phyloP scores from a whole-genome alignment of 208 protist genomes.

The Crithidia thermophila region DNA sequence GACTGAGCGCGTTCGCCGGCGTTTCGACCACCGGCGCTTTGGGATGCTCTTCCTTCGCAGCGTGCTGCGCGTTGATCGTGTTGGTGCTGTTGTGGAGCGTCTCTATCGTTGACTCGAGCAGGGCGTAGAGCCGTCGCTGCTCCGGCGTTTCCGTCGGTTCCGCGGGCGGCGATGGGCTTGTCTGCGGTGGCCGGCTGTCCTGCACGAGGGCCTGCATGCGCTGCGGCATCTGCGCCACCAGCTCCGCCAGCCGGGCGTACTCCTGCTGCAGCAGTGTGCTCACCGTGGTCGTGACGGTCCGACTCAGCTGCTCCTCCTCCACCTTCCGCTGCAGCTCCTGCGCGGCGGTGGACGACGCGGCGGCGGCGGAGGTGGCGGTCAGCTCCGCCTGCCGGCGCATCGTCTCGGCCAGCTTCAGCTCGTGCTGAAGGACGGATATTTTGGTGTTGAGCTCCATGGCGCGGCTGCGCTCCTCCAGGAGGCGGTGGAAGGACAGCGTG shows the following conservation, averaged over 20 bases:
- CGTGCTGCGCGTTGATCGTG: no score
- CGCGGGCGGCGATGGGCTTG: no score
- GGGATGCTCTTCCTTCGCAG: no score
- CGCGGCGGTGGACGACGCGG: neutral
- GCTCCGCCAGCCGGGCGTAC: slow-evolving; percentile 26
- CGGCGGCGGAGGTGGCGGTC: neutral
- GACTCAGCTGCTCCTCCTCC: slow-evolving; percentile 20
- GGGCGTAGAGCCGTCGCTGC: neutral
- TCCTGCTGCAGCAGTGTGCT: slow-evolving; percentile 30
- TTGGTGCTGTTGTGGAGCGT: neutral
- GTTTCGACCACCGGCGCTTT: no score
- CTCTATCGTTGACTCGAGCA: slow-evolving; percentile 9
- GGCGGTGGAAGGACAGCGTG: slow-evolving; percentile 2
- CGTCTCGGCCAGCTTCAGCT: slow-evolving; percentile 27
- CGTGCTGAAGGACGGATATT: slow-evolving; percentile 14
- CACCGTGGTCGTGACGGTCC: slow-evolving; percentile 13
- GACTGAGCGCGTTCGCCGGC: neutral
- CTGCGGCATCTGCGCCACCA: slow-evolving; percentile 40
- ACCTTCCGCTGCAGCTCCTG: slow-evolving; percentile 17
- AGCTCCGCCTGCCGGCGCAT: slow-evolving; percentile 15
- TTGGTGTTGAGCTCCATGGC: slow-evolving; percentile 31
- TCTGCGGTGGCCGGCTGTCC: neutral
- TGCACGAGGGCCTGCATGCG: slow-evolving; percentile 27
- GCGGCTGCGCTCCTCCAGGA: slow-evolving; percentile 7
- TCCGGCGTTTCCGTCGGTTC: neutral